Conservation (phyloP, 768 basidiomycete genomes). For the Leccinum obscurum region DNA sequence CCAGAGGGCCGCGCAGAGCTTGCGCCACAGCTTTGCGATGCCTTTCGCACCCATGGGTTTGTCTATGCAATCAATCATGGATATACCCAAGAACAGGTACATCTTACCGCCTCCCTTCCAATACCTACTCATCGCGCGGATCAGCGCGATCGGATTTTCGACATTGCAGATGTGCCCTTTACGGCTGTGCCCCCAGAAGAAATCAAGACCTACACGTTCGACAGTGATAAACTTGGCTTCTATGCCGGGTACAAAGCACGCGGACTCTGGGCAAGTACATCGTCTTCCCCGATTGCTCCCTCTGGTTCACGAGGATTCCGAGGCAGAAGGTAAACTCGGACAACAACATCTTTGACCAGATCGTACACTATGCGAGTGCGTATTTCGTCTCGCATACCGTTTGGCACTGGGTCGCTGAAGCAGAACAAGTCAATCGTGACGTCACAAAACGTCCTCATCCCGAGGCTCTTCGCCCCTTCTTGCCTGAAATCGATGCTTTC, state of each 20-base stretch:
- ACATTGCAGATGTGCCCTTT: conserved; percentile 49
- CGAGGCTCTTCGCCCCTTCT: conserved; percentile 43
- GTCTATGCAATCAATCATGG: conserved; percentile 42
- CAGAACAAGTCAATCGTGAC: conserved; percentile 45
- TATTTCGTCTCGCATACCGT: not conserved
- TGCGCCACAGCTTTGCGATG: conserved; percentile 43
- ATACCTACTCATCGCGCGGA: conserved; percentile 16
- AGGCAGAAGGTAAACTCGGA: conserved; percentile 50
- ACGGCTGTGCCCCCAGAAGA: conserved; percentile 41
- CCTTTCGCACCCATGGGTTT: conserved; percentile 45
- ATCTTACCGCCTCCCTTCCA: not conserved
- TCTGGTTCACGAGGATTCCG: not conserved
- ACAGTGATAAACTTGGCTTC: conserved; percentile 42
- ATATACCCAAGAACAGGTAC: conserved; percentile 39
- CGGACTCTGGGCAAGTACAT: conserved; percentile 8
- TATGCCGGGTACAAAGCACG: conserved; percentile 53
- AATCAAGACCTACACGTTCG: conserved; percentile 32
- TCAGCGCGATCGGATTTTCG: conserved; percentile 48
- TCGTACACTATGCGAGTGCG: conserved; percentile 62
- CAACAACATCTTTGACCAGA: conserved; percentile 50
- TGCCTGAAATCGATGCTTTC: conserved; percentile 54
- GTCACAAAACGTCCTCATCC: conserved; percentile 49
- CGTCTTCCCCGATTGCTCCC: not conserved
- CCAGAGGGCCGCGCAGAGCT: conserved; percentile 43
- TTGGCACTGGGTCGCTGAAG: not conserved